Evolutionary conservation across 2,329 filamentous ascomycete species (phyloP), one percentile per base, ranked within the genome.

Genomic region (Geosmithia morbida): DNA sequence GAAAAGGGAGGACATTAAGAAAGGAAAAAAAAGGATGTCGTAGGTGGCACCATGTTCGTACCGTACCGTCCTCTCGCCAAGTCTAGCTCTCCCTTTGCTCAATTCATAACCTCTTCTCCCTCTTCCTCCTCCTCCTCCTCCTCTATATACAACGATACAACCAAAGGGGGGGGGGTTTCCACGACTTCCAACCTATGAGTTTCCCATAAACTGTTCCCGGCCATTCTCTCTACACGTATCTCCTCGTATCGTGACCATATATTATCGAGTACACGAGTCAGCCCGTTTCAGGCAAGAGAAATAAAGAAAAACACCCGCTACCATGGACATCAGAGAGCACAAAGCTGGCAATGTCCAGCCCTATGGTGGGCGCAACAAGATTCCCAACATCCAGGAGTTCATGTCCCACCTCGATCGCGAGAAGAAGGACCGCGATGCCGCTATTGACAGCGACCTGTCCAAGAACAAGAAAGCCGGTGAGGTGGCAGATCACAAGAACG

Each of bases 361-460:
- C 61, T 96, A 94, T 70, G 90, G 85, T 29, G 87, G 83, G 46
- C 66, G 65, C 50, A 94, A 95, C 62, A 85, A 85, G 20, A 80
- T 97, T 47, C 90, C 90, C 7, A 95, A 87, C 48, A 84, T 96
- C 54, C 81, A 83, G 59, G 77, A 90, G 61, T 94, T 95, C 54
- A 74, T 95, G 54, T 75, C 85, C 47, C 76, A 76, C 52, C 72
- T 96, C 37, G 89, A 95, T 62, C 70, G 66, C 47, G 81, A 94
- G 54, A 95, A 95, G 68, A 79, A 75, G 55, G 68, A 82, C 8
- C 76, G 87, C 54, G 86, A 94, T 63, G 72, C 73, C 48, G 67
- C 75, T 52, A 80, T 94, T 51, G 84, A 94, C 43, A 67, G 76
- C 44, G 64, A 75, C 17, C 57, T 65, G 5, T 67, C 67, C 51